Base-by-base conservation (phyloP, 1,284 basidiomycete species). In the Malassezia japonica region DNA sequence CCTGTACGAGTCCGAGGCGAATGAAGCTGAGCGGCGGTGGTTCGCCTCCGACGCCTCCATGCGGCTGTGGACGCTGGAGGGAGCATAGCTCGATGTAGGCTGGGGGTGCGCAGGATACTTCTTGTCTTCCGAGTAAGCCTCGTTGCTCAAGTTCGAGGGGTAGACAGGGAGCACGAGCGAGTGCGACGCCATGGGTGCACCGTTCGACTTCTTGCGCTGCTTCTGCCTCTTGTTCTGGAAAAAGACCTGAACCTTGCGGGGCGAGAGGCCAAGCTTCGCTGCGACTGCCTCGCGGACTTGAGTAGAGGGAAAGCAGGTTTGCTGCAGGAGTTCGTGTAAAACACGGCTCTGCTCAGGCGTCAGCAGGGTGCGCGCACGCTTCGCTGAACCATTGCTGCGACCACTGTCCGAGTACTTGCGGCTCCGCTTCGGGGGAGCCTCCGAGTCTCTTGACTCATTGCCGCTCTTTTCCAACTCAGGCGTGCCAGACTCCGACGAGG, bases 301-400 rank as follows among this genome's bases (percentile, higher is more conserved):
- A 4, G 65, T 67, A 0, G 63, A 62, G 0, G 65, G 65, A 25
- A 67, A 67, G 23, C 60, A 50, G 5, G 65, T 67, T 51, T 64
- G 49, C 38, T 59, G 54, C 0, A 66, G 34, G 6, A 66, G 50
- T 41, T 61, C 56, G 44, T 64, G 62, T 1, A 66, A 56, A 25
- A 60, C 53, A 28, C 59, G 59, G n/a, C 54, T 59, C 45, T 66
- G 64, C 10, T 62, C 55, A 7, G 53, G 37, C 37, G 58, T 61
- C 2, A 66, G 42, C 5, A 66, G 36, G 6, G 56, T 37, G 3
- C 64, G 23, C 6, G 57, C 46, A 4, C 55, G 31, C 34, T 57
- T 57, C n/a, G n/a, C n/a, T 1, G 40, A 15, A 1, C 4, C 29
- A 23, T 27, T 27, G 8, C 15, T 40, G 23, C 15, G 10, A 2